phyloP scores from a whole-genome alignment of 805 yeast genomes.

The Kuraishia floccosa region DNA sequence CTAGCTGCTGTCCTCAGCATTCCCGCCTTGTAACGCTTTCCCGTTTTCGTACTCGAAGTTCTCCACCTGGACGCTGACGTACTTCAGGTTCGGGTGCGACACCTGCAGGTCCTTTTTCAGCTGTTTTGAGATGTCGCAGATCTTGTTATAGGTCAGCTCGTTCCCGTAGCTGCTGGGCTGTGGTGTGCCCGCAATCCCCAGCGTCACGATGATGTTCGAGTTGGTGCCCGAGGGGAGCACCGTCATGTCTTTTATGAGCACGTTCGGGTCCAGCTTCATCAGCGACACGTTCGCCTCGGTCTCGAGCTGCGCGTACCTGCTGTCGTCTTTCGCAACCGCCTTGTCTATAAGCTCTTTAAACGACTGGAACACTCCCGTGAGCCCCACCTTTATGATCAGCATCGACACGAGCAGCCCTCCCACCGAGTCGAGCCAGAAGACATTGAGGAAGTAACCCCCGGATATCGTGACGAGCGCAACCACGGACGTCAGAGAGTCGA shows the following conservation, averaged over 20 bases:
- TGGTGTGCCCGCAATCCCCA: slow-evolving; percentile 18
- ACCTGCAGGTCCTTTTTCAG: slow-evolving; percentile 17
- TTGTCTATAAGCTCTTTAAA: slow-evolving; percentile 71
- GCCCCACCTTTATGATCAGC: slow-evolving; percentile 77
- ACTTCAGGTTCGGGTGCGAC: slow-evolving; percentile 21
- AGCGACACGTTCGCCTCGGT: slow-evolving; percentile 19
- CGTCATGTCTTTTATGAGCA: slow-evolving; percentile 26
- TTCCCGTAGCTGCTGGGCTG: slow-evolving; percentile 16
- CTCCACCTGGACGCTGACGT: slow-evolving; percentile 19
- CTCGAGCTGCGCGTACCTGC: slow-evolving; percentile 30
- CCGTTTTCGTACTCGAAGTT: slow-evolving; percentile 5
- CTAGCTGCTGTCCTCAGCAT: neutral
- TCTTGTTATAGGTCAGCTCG: slow-evolving; percentile 17
- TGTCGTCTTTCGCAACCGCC: slow-evolving; percentile 41
- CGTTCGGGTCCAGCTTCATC: slow-evolving; percentile 19
- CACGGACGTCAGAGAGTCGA: slow-evolving; percentile 82
- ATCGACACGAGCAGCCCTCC: slow-evolving; percentile 86
- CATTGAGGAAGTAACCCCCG: slow-evolving; percentile 66
- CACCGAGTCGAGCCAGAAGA: slow-evolving; percentile 81
- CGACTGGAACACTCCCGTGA: slow-evolving; percentile 58
- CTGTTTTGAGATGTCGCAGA: slow-evolving; percentile 16
- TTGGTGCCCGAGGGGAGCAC: slow-evolving; percentile 46
- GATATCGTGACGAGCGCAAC: slow-evolving; percentile 87
- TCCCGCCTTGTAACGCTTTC: neutral
- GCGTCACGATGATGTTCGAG: slow-evolving; percentile 24